Evolutionary conservation across 2,329 filamentous ascomycete species (phyloP), one percentile per base, ranked within the genome.

Genomic region (Phialophora expanda): DNA sequence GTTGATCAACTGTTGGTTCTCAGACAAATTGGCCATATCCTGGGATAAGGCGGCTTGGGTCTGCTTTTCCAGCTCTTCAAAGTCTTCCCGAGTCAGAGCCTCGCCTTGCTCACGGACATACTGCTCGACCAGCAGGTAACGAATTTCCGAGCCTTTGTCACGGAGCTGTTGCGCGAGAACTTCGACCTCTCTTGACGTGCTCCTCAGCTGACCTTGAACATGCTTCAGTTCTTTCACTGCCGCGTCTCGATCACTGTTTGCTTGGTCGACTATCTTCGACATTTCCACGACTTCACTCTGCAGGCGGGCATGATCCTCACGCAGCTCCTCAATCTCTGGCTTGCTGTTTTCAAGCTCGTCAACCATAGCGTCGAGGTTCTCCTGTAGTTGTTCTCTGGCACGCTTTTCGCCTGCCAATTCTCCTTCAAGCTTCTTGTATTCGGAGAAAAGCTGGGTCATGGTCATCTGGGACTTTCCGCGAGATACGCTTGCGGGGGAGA

Each of bases 1-100:
- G 30, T 90, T 95, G 73, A 99, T 97, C 77, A 97, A 90, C 64
- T 89, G 89, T 73, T 94, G 92, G 0, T 93, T 96, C 69, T 93
- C 90, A 4, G 90, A 93, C 76, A 93, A 84, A 70, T 92, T 90
- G 38, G 90, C 86, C 6, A 91, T 79, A 63, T 92, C 90, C 8
- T 94, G 82, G 72, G 95, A 89, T 61, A 92, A 90, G 44, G 66
- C 64, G 54, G 68, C 69, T 7, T 69, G 60, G 8, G 63, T 62
- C 44, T 70, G 66, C 66, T 87, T 86, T 69, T 92, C 89, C 7
- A 96, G 84, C 69, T 90, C 89, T 76, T 96, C 88, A 44, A 97
- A 84, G 66, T 92, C 89, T 55, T 87, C 82, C 24, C 87, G 86
- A 71, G 97, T 91, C 67, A 92, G 89, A 0, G 90, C 88, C 55